Evolutionary conservation across 2,329 filamentous ascomycete species (phyloP).

Genomic region (Neofusicoccum cordaticola): DNA sequence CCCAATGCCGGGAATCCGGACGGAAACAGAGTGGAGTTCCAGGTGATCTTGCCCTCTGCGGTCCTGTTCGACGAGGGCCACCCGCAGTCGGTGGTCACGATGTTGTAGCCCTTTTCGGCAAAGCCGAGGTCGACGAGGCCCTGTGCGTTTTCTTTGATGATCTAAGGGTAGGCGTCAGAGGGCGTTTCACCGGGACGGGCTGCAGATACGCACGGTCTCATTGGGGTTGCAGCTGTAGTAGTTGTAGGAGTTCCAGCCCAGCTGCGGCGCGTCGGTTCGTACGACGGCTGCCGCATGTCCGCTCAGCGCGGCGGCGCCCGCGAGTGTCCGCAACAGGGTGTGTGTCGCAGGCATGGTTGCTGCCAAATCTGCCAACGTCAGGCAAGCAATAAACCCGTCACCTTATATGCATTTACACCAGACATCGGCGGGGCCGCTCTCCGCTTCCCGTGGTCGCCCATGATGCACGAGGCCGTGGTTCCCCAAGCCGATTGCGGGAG

Average conservation of each 20-base stretch:
- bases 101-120: constrained; percentile 53
- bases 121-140: constrained; percentile 54
- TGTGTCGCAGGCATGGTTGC: not conserved
- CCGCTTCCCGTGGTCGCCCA: not conserved
- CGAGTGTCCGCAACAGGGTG: not conserved
- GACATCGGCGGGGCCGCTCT: not conserved
- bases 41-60: constrained; percentile 47
- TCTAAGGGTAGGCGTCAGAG: constrained; percentile 19
- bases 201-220: constrained; percentile 29
- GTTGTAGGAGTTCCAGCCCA: constrained; percentile 61
- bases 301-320: not conserved
- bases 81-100: constrained; percentile 59
- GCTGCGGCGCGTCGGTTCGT: constrained; percentile 28
- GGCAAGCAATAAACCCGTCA: not conserved
- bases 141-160: constrained; percentile 52
- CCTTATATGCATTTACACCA: not conserved
- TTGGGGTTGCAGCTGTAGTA: constrained; percentile 51
- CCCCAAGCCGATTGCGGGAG: not conserved
- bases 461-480: not conserved
- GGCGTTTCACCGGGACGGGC: not conserved
- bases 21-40: constrained; percentile 52
- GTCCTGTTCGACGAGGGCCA: constrained; percentile 48
- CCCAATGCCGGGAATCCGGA: constrained; percentile 50
- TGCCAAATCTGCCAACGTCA: not conserved
- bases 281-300: not conserved